phyloP scores from a whole-genome alignment of 208 protist species.

The Leishmania arabica region DNA sequence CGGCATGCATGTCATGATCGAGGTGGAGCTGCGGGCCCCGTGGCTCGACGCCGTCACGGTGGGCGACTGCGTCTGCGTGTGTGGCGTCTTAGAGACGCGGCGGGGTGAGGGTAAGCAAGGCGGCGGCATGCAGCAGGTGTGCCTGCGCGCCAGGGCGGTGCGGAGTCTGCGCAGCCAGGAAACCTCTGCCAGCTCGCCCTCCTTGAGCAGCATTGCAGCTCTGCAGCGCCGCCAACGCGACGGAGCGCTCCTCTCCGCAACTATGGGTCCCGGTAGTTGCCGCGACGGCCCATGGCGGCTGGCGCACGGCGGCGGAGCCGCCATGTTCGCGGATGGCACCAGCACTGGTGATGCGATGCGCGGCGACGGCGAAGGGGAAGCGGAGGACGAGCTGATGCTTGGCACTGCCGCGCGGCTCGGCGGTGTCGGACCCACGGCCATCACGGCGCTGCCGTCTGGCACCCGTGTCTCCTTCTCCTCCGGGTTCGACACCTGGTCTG shows the following conservation, averaged over 20 bases:
- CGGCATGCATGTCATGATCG: constrained; percentile 74
- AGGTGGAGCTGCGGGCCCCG: constrained; percentile 71
- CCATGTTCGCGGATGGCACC: constrained; percentile 8
- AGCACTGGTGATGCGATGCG: neutral
- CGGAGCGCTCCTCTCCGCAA: constrained; percentile 2
- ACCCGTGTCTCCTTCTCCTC: neutral
- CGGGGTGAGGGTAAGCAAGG: constrained; percentile 47
- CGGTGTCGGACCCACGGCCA: neutral
- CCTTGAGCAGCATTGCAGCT: constrained; percentile 4
- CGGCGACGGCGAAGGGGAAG: neutral
- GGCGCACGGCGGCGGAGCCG: neutral
- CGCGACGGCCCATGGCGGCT: constrained; percentile 21
- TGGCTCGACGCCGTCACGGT: constrained; percentile 74
- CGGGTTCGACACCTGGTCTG: constrained; percentile 36
- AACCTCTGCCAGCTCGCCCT: neutral
- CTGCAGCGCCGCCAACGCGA: constrained; percentile 21
- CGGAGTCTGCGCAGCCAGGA: constrained; percentile 22
- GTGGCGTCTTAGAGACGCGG: constrained; percentile 61
- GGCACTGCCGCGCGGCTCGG: neutral
- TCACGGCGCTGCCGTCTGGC: neutral
- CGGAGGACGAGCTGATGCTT: neutral
- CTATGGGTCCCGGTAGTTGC: constrained; percentile 2
- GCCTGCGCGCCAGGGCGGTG: constrained; percentile 35
- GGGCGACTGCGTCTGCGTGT: constrained; percentile 73
- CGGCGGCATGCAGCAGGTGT: constrained; percentile 43